Conservation (phyloP, 1,139 yeast genomes). For the Pneumocystis wakefieldiae region DNA sequence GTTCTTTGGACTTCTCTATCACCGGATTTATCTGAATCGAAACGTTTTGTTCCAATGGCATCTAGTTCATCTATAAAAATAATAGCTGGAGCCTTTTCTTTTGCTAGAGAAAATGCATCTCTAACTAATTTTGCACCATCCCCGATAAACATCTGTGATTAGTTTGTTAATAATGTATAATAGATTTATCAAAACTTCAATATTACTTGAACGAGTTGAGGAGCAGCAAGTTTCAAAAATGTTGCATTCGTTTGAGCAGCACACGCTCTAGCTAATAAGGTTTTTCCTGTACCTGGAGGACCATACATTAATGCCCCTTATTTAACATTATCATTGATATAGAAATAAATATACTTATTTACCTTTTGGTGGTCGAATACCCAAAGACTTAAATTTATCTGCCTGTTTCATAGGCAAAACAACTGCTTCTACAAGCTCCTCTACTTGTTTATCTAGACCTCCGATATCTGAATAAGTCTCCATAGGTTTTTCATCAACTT, state of each 20-base stretch:
- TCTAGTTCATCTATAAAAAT: slow-evolving; percentile 95
- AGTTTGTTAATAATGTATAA: not conserved
- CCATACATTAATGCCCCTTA: slow-evolving; percentile 89
- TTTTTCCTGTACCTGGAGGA: slow-evolving; percentile 99
- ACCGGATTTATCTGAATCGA: slow-evolving; percentile 93
- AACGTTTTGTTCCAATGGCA: slow-evolving; percentile 97
- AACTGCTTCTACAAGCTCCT: slow-evolving; percentile 93
- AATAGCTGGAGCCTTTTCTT: slow-evolving; percentile 95
- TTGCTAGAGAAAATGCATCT: slow-evolving; percentile 96
- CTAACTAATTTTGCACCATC: slow-evolving; percentile 97
- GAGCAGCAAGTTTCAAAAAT: slow-evolving; percentile 89
- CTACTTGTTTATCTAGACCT: slow-evolving; percentile 94
- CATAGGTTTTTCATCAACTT: slow-evolving; percentile 94
- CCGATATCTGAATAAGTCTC: slow-evolving; percentile 96
- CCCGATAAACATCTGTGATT: slow-evolving; percentile 69
- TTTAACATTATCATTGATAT: not conserved
- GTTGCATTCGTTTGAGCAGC: slow-evolving; percentile 99
- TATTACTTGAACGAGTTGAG: slow-evolving; percentile 67
- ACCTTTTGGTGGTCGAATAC: slow-evolving; percentile 90
- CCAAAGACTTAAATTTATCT: slow-evolving; percentile 81
- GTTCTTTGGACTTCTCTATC: slow-evolving; percentile 99
- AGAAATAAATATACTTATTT: not conserved
- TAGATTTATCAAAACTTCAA: not conserved
- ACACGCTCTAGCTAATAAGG: slow-evolving; percentile 92
- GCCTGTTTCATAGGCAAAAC: slow-evolving; percentile 98